These are phyloP conservation scores for Stromatinia cepivora DNA, from an alignment of 2,329 filamentous ascomycete genomes.

Conservation along the genomic window DNA sequence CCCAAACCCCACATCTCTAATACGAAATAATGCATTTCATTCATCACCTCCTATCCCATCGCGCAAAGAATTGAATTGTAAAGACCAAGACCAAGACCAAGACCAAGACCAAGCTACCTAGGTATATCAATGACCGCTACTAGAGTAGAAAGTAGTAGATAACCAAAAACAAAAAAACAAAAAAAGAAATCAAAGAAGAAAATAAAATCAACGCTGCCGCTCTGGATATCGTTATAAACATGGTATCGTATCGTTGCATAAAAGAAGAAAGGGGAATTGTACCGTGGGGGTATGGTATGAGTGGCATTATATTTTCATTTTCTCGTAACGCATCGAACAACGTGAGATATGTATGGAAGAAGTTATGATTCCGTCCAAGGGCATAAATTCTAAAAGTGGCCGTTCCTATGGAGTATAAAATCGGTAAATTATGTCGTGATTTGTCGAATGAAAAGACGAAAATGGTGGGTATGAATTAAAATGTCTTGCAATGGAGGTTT, in stretches of 20 bases:
- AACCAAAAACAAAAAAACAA: neutral
- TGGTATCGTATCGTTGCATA: constrained; percentile 17
- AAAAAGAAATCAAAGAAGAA: neutral
- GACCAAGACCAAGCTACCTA: too few species aligned
- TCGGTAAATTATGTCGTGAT: neutral
- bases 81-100: neutral
- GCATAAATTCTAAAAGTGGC: constrained; percentile 13
- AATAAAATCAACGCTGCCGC: neutral
- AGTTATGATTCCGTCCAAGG: constrained; percentile 5
- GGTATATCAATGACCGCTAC: neutral
- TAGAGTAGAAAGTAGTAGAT: too few species aligned
- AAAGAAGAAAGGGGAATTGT: neutral
- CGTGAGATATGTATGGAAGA: neutral
- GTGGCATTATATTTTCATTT: neutral
- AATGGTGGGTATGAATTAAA: neutral
- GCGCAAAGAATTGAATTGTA: neutral
- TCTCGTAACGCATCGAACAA: neutral
- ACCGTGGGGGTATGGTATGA: neutral
- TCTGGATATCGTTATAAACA: constrained; percentile 8
- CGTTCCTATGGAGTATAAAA: constrained; percentile 5
- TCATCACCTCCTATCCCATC: too few species aligned
- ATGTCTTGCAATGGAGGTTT: neutral
- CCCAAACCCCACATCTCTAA: neutral
- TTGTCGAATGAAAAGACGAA: neutral
- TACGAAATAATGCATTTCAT: too few species aligned